Evolutionary conservation across 2,329 filamentous ascomycete genomes (phyloP), one percentile per base, ranked within the genome.

Genomic region (Aspergillus clavatus): DNA sequence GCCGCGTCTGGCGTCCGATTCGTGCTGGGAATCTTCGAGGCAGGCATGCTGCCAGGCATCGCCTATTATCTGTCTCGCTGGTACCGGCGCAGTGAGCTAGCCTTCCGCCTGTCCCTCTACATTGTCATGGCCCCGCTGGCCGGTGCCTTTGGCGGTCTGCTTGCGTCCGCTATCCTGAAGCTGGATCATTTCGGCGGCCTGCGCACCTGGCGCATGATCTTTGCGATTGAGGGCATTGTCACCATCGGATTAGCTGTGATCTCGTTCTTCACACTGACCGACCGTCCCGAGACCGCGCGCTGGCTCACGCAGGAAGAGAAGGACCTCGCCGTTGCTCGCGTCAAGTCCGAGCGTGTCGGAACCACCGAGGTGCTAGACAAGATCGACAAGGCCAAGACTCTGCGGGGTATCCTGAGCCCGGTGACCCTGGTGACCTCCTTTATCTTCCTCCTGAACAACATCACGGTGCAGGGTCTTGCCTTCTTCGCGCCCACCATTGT

Each of bases 401-500:
- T 79, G 31, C 72, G 73, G 4, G 85, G 84, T 6, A 81, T 87
- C 52, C 75, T 81, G 60, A 82, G 74, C 52, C 84, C 84, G 0
- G 74, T 84, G 27, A 81, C 80, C 0, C 54, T 85, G 0, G 66
- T 66, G 7, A 82, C 76, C 0, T 62, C 78, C 0, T 67, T 81
- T 52, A 75, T 83, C 54, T 84, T 84, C 66, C 66, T 83, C 0
- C 73, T 84, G 44, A 73, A 83, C 71, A 85, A 84, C 65, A 78
- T 87, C 59, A 87, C 83, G 0, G 83, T 87, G 2, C 82, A 86
- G 58, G 83, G 83, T 3, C 70, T 87, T 3, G 80, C 80, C 1
- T 86, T 86, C 71, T 87, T 87, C 63, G 69, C 76, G 0, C 84
- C 84, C 0, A 87, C 83, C 0, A 87, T 89, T 50, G 81, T 88